These are phyloP conservation scores for Auriculariales sp. DNA, from an alignment of 768 basidiomycete genomes.

Conservation along the genomic window DNA sequence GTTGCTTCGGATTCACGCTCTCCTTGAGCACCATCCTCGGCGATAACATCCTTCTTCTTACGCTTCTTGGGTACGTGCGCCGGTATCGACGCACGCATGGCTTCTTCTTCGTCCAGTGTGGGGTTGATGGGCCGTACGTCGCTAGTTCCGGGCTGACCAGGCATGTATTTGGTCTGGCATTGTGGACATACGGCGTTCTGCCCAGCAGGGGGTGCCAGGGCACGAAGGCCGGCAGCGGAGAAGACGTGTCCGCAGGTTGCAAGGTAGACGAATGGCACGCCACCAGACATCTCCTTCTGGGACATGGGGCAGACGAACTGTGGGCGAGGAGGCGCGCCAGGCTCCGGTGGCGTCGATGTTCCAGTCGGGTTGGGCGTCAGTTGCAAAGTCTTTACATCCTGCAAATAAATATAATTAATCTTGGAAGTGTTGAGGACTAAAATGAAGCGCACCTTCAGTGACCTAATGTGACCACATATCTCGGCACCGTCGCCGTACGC, in stretches of 20 bases:
- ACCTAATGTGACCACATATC: conserved; percentile 86
- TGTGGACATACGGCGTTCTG: conserved; percentile 47
- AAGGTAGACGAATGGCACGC: conserved; percentile 77
- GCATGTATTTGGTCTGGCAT: conserved; percentile 55
- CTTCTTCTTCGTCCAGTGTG: conserved; percentile 43
- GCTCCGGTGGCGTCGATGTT: conserved; percentile 19
- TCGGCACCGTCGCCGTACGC: conserved; percentile 82
- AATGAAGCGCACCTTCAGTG: conserved; percentile 55
- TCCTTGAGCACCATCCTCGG: too few relatives aligned
- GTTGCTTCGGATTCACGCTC: conserved; percentile 4
- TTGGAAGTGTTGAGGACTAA: not conserved
- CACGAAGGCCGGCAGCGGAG: conserved; percentile 68
- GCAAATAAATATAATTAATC: not conserved
- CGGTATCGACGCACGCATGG: conserved; percentile 37
- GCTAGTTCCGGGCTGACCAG: conserved; percentile 15
- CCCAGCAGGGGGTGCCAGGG: conserved; percentile 28
- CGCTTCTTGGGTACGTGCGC: conserved; percentile 22
- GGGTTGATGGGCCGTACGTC: conserved; percentile 63
- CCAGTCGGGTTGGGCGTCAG: conserved; percentile 62
- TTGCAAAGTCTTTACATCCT: conserved; percentile 79
- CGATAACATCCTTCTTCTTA: conserved; percentile 23
- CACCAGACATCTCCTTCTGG: conserved; percentile 89
- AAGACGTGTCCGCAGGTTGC: conserved; percentile 83
- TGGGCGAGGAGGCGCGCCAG: conserved; percentile 31
- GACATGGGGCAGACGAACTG: conserved; percentile 86